Evolutionary conservation across 805 yeast species (phyloP).

Genomic region (Tetrapisispora nanseiensis): DNA sequence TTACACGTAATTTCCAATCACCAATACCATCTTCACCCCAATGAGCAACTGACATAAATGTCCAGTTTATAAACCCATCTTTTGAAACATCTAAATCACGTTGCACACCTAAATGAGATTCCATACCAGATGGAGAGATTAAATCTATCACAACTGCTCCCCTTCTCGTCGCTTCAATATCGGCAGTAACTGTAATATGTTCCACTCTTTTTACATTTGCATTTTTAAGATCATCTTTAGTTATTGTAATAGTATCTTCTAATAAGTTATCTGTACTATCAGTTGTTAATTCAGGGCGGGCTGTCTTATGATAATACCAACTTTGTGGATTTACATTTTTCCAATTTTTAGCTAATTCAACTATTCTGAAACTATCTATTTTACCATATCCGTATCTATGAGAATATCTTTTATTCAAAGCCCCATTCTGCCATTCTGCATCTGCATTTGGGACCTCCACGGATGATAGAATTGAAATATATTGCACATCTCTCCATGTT

Average conservation of each 20-base stretch:
- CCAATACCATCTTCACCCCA: conserved; percentile 95
- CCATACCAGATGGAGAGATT: conserved; percentile 65
- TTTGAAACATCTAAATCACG: conserved; percentile 48
- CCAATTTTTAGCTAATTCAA: conserved; percentile 65
- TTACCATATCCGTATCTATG: conserved; percentile 90
- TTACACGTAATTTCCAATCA: conserved; percentile 67
- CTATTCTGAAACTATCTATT: conserved; percentile 71
- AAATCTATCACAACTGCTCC: conserved; percentile 62
- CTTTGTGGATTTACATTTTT: conserved; percentile 84
- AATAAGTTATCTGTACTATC: conserved; percentile 20
- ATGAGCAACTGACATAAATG: conserved; percentile 94
- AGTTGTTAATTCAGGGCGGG: conserved; percentile 26
- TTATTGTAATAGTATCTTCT: conserved; percentile 37
- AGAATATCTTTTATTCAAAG: conserved; percentile 60
- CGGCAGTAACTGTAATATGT: conserved; percentile 76
- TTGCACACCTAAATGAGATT: conserved; percentile 61
- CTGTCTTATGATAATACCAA: conserved; percentile 50
- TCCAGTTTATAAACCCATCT: conserved; percentile 71
- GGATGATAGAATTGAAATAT: conserved; percentile 63
- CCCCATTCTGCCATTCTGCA: conserved; percentile 65
- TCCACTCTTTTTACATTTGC: conserved; percentile 66
- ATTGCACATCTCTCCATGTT: conserved; percentile 94
- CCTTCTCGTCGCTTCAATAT: conserved; percentile 52
- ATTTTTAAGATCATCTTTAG: conserved; percentile 37
- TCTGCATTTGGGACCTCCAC: conserved; percentile 57